Percentiles rank a stretch among this genome's conserved stretches.
These are phyloP conservation scores for Colletotrichum plurivorum DNA, from an alignment of 2,329 filamentous ascomycete genomes.

Conservation along the genomic window DNA sequence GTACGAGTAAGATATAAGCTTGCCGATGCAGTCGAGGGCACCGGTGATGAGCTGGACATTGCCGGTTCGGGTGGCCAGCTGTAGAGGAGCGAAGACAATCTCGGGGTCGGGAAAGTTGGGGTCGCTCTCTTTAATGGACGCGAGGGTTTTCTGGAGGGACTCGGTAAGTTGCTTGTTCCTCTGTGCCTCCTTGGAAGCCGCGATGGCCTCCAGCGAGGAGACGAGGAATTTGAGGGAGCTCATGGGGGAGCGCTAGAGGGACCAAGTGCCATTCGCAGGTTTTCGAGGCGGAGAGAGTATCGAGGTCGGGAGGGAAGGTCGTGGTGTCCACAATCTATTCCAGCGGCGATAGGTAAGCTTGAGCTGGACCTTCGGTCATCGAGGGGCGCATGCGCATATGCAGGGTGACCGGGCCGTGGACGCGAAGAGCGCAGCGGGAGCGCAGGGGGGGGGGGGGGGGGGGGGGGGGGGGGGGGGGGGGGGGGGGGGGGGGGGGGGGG, in stretches of 20 bases:
- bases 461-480: too few relatives aligned
- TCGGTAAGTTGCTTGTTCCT: slow-evolving; percentile 89
- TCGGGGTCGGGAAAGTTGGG: slow-evolving; percentile 89
- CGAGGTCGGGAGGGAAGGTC: slow-evolving; percentile 14
- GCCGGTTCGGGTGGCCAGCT: slow-evolving; percentile 88
- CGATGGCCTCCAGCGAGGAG: slow-evolving; percentile 92
- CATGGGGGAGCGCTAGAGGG: slow-evolving; percentile 71
- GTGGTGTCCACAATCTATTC: slow-evolving; percentile 16
- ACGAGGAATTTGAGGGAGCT: slow-evolving; percentile 97
- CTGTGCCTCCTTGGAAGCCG: slow-evolving; percentile 89
- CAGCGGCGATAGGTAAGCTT: slow-evolving; percentile 25
- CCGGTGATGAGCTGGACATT: slow-evolving; percentile 90
- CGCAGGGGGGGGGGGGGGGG: slow-evolving; percentile 1
- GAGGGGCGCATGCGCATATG: slow-evolving; percentile 40
- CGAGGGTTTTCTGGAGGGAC: slow-evolving; percentile 83
- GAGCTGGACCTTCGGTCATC: slow-evolving; percentile 28
- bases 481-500: too few relatives aligned
- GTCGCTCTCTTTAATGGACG: slow-evolving; percentile 88
- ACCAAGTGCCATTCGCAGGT: slow-evolving; percentile 61
- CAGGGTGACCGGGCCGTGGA: slow-evolving; percentile 31
- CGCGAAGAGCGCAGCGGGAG: background rate
- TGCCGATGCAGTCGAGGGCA: slow-evolving; percentile 97
- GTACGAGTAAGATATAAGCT: slow-evolving; percentile 98
- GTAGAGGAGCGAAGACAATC: slow-evolving; percentile 89
- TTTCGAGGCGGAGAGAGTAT: background rate